A percentile compares a stretch with the other conserved stretches of the same genome.
Evolutionary conservation across 495 filamentous ascomycete genomes (phyloP).

Genomic region (Peziza echinospora): DNA sequence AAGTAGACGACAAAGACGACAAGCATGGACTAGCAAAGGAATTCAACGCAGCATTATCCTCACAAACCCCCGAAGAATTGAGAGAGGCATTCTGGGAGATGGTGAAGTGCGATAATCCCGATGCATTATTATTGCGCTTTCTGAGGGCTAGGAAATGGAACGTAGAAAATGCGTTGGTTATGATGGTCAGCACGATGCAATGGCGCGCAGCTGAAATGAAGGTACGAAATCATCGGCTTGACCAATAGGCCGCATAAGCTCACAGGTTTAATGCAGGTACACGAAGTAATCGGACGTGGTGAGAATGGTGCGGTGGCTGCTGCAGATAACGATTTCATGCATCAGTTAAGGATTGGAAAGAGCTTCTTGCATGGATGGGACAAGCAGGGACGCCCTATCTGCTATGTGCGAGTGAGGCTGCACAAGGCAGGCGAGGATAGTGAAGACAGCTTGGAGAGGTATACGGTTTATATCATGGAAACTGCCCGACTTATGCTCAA

Average conservation of each 20-base stretch:
- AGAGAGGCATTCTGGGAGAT: conserved; percentile 77
- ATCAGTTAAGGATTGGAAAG: conserved; percentile 79
- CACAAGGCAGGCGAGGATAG: conserved; percentile 66
- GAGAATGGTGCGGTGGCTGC: conserved; percentile 44
- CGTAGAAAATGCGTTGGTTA: conserved; percentile 74
- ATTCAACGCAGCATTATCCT: conserved; percentile 58
- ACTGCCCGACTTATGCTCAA: conserved; percentile 63
- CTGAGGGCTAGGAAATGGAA: conserved; percentile 92
- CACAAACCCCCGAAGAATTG: conserved; percentile 53
- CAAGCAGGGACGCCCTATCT: conserved; percentile 68
- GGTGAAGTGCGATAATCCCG: conserved; percentile 89
- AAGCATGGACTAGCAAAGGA: conserved; percentile 83
- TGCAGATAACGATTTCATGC: conserved; percentile 57
- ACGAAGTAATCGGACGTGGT: conserved; percentile 62
- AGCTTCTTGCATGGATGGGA: conserved; percentile 80
- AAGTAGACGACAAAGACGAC: conserved; percentile 45
- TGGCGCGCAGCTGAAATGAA: conserved; percentile 67
- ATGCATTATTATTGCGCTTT: conserved; percentile 70
- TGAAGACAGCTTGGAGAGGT: conserved; percentile 59
- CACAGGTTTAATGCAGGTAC: conserved; percentile 15
- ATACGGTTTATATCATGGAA: conserved; percentile 87
- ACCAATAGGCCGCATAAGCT: not conserved
- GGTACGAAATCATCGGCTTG: conserved; percentile 33
- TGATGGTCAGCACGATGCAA: conserved; percentile 84
- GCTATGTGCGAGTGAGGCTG: conserved; percentile 59